These are phyloP conservation scores for Camellia japonica DNA, from an alignment of 148 eudicot genomes.

Conservation along the genomic window DNA sequence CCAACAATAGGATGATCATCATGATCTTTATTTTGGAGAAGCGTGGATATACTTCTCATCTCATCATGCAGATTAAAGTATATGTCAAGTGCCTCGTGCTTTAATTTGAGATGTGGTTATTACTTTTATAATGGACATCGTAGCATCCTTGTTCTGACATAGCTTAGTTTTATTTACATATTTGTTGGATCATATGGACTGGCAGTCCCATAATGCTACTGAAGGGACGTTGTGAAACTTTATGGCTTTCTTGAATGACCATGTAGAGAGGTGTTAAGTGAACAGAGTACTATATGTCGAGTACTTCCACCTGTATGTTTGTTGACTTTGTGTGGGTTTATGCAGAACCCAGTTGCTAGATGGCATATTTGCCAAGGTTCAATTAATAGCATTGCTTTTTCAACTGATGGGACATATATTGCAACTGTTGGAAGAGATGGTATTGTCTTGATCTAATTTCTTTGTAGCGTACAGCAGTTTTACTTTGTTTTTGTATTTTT, in stretches of 20 bases:
- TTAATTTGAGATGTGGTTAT: not conserved
- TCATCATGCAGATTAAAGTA: too few species aligned
- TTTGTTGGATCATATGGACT: not conserved
- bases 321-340: constrained; percentile 3
- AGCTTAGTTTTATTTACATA: not conserved
- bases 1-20: too few species aligned
- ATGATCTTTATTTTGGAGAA: too few species aligned
- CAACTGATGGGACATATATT: constrained; percentile 64
- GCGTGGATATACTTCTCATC: too few species aligned
- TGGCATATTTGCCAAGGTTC: constrained; percentile 92
- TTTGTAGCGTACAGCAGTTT: not conserved
- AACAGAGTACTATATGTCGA: constrained; percentile 1
- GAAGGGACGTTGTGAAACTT: not conserved
- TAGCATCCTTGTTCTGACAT: too few species aligned
- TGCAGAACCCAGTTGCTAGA: constrained; percentile 76
- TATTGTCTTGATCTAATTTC: constrained; percentile 43
- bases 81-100: too few species aligned
- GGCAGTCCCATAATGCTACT: not conserved
- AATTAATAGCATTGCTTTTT: constrained; percentile 65
- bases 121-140: not conserved
- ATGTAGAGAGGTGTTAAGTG: not conserved
- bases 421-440: constrained; percentile 42
- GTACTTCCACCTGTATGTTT: not conserved
- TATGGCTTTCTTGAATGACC: not conserved
- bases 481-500: not conserved